A percentile compares a stretch with the other conserved stretches of the same genome.
These are phyloP conservation scores for Yamadazyma songkhlaensis DNA, from an alignment of 1,139 yeast species.

Conservation along the genomic window DNA sequence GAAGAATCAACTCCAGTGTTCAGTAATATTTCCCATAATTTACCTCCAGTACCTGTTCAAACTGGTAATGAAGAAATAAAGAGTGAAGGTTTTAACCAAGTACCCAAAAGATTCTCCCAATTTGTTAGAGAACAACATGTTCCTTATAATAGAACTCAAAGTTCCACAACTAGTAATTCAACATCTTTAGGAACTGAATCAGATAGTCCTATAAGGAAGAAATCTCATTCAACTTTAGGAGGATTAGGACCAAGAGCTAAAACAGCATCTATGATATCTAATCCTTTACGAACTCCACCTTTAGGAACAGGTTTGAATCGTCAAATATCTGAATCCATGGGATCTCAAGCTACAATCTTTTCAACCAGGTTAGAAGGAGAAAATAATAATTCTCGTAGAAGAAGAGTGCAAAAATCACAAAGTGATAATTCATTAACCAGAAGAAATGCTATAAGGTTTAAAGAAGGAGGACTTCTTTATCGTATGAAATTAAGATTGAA, in stretches of 20 bases:
- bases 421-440: slow-evolving; percentile 22
- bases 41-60: neutral
- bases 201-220: slow-evolving; percentile 7
- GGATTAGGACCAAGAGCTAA: neutral
- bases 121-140: slow-evolving; percentile 40
- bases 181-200: slow-evolving; percentile 23
- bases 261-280: slow-evolving; percentile 3
- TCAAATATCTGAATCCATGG: slow-evolving; percentile 39
- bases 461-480: slow-evolving; percentile 31
- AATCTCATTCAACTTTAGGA: slow-evolving; percentile 7
- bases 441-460: slow-evolving; percentile 33
- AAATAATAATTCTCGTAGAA: slow-evolving; percentile 13
- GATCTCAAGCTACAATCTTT: slow-evolving; percentile 46
- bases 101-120: slow-evolving; percentile 42
- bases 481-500: slow-evolving; percentile 27
- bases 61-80: neutral
- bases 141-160: slow-evolving; percentile 20
- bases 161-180: slow-evolving; percentile 25
- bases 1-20: slow-evolving; percentile 7
- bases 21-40: slow-evolving; percentile 6
- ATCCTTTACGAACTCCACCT: slow-evolving; percentile 2
- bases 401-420: slow-evolving; percentile 11
- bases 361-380: slow-evolving; percentile 29
- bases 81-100: slow-evolving; percentile 25
- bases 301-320: slow-evolving; percentile 8